Evolutionary conservation across 108 stramenopile species (phyloP).

Genomic region (Cyclostephanos tholiformis): DNA sequence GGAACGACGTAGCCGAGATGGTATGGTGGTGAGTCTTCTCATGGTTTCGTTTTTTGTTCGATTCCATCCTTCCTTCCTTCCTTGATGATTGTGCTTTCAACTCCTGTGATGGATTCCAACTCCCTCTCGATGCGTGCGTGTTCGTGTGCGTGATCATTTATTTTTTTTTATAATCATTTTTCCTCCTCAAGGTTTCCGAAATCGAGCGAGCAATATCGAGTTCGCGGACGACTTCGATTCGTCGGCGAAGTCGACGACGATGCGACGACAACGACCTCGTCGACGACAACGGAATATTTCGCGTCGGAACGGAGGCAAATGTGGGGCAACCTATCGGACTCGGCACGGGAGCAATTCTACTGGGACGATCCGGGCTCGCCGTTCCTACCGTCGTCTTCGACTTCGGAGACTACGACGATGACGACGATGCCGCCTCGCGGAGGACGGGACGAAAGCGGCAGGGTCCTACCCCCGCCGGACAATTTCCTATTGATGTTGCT

Average conservation of each 20-base stretch:
- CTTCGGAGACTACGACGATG: no score
- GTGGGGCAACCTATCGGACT: constrained; percentile 82
- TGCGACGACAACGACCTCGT: constrained; percentile 6
- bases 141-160: no score
- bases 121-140: no score
- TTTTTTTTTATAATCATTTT: background rate
- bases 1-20: constrained; percentile 59
- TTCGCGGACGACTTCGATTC: constrained; percentile 71
- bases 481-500: constrained; percentile 84
- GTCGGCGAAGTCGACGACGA: constrained; percentile 68
- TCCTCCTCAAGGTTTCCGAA: constrained; percentile 60
- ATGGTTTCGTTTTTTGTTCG: no score
- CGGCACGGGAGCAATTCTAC: constrained; percentile 82
- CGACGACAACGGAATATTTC: constrained; percentile 10
- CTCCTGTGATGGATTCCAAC: no score
- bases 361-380: constrained; percentile 55
- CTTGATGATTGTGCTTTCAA: no score
- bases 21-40: constrained; percentile 70
- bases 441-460: constrained; percentile 75
- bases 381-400: background rate
- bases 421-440: constrained; percentile 15
- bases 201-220: constrained; percentile 85
- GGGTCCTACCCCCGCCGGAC: constrained; percentile 72
- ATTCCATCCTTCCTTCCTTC: no score
- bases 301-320: constrained; percentile 61